Conservation (phyloP, 805 yeast species). For the Candida loeiensis region DNA sequence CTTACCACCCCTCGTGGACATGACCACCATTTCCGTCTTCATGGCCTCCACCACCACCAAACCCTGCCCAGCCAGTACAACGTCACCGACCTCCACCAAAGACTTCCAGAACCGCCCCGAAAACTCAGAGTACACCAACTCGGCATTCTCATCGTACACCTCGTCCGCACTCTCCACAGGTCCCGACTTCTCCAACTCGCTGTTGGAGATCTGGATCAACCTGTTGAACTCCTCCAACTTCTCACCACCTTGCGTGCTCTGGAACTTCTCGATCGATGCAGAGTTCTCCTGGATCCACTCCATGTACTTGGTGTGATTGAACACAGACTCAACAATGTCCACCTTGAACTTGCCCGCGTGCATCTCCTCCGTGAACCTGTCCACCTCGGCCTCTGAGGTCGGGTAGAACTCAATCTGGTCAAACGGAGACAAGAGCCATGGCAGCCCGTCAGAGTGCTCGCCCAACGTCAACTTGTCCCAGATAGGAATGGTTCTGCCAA, state of each 20-base stretch:
- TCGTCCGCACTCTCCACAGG: slow-evolving; percentile 45
- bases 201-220: slow-evolving; percentile 76
- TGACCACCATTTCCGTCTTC: slow-evolving; percentile 96
- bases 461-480: slow-evolving; percentile 93
- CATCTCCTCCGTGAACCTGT: slow-evolving; percentile 64
- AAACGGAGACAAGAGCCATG: slow-evolving; percentile 90
- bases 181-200: slow-evolving; percentile 60
- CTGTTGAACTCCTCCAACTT: slow-evolving; percentile 82
- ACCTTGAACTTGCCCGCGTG: slow-evolving; percentile 77
- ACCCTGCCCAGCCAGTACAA: slow-evolving; percentile 70
- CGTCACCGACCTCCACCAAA: slow-evolving; percentile 73
- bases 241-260: slow-evolving; percentile 68
- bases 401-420: slow-evolving; percentile 96
- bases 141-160: slow-evolving; percentile 72
- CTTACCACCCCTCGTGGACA: slow-evolving; percentile 66
- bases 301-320: slow-evolving; percentile 76
- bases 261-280: slow-evolving; percentile 68
- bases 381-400: slow-evolving; percentile 80
- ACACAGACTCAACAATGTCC: slow-evolving; percentile 70
- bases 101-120: slow-evolving; percentile 98
- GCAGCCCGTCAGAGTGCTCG: slow-evolving; percentile 51
- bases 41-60: slow-evolving; percentile 92
- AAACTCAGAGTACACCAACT: slow-evolving; percentile 85
- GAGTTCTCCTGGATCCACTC: slow-evolving; percentile 74
- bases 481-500: slow-evolving; percentile 94